Conservation (phyloP, 371 early-diverging fungal genomes). For the Syncephalis fuscata region DNA sequence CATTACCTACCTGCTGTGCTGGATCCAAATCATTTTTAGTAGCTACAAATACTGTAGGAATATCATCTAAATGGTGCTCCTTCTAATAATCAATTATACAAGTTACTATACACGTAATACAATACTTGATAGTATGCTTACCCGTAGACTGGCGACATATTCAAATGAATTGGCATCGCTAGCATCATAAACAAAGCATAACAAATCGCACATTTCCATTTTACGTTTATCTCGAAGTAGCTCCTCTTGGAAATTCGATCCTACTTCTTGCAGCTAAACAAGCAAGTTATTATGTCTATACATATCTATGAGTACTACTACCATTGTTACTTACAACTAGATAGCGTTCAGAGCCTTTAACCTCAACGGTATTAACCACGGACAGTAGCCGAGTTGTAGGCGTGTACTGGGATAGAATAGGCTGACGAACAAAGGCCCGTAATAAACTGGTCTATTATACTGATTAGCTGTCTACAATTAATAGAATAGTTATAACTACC, state of each 20-base stretch:
- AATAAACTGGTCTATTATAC: slow-evolving; percentile 52
- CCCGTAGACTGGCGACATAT: slow-evolving; percentile 68
- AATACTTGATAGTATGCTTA: slow-evolving; percentile 12
- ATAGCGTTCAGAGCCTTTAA: slow-evolving; percentile 84
- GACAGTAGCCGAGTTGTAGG: slow-evolving; percentile 61
- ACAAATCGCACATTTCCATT: slow-evolving; percentile 75
- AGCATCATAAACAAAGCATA: slow-evolving; percentile 89
- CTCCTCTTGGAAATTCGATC: slow-evolving; percentile 54
- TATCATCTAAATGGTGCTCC: slow-evolving; percentile 61
- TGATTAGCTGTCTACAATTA: background rate
- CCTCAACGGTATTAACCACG: slow-evolving; percentile 87
- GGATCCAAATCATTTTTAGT: slow-evolving; percentile 85
- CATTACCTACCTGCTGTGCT: slow-evolving; percentile 42
- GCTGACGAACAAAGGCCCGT: slow-evolving; percentile 65
- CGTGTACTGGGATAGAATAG: slow-evolving; percentile 49
- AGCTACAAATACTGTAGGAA: slow-evolving; percentile 83
- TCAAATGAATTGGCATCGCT: slow-evolving; percentile 87
- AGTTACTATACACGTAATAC: background rate
- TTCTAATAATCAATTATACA: slow-evolving; percentile 18
- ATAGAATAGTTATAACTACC: slow-evolving; percentile 32
- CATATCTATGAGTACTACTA: background rate
- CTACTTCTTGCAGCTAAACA: slow-evolving; percentile 77
- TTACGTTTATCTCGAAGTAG: slow-evolving; percentile 56
- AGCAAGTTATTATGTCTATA: background rate
- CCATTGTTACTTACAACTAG: slow-evolving; percentile 44